Evolutionary conservation across 208 protist species (phyloP).

Genomic region (Borovskyia barvae): DNA sequence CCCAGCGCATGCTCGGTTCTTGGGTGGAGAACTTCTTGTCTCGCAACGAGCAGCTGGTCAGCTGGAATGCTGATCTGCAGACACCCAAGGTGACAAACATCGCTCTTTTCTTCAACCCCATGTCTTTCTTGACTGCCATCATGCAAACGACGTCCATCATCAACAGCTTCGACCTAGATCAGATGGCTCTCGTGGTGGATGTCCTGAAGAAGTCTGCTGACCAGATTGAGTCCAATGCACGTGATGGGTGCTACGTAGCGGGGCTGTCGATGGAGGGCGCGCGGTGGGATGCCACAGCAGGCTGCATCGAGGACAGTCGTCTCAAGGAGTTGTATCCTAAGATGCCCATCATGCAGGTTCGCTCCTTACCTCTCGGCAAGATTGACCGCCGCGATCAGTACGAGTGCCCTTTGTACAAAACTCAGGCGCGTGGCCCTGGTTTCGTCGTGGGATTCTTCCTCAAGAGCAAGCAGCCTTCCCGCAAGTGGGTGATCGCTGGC

Average conservation of each 20-base stretch:
- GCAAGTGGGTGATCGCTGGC: conserved; percentile 97
- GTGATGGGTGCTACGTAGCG: conserved; percentile 97
- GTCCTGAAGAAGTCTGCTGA: conserved; percentile 96
- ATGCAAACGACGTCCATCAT: conserved; percentile 98
- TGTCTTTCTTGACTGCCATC: conserved; percentile 99
- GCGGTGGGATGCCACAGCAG: conserved; percentile 92
- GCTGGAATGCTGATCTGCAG: conserved; percentile 93
- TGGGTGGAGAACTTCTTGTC: conserved; percentile 97
- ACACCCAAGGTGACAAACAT: conserved; percentile 96
- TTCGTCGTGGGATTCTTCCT: conserved; percentile 96
- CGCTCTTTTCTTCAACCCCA: conserved; percentile 97
- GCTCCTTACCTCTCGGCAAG: conserved; percentile 90
- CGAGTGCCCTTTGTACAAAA: conserved; percentile 98
- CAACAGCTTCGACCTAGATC: conserved; percentile 97
- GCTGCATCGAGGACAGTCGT: conserved; percentile 92
- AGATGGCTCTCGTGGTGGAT: conserved; percentile 93
- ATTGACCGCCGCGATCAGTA: conserved; percentile 95
- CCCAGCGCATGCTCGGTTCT: conserved; percentile 88
- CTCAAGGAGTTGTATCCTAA: conserved; percentile 94
- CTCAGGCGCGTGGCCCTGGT: conserved; percentile 91
- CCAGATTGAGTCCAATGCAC: conserved; percentile 91
- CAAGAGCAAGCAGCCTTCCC: conserved; percentile 92
- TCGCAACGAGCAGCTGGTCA: conserved; percentile 93
- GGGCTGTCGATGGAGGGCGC: conserved; percentile 98
- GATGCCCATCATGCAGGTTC: conserved; percentile 94